Conservation (phyloP, 495 filamentous ascomycete species). For the Aspergillus panamensis region DNA sequence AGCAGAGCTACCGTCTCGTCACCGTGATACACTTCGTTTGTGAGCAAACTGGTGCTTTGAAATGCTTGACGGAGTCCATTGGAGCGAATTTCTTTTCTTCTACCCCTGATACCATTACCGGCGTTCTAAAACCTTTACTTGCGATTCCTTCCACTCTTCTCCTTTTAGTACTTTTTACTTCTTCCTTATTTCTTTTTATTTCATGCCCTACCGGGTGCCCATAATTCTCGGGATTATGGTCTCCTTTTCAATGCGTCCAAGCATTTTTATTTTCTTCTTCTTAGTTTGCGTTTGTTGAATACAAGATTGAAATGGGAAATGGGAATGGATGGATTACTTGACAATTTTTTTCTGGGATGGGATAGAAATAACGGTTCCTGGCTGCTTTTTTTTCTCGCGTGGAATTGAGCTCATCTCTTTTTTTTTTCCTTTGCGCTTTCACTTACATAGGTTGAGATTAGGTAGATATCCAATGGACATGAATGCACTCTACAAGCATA, state of each 20-base stretch:
- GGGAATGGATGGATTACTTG: conserved; percentile 12
- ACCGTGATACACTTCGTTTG: conserved; percentile 8
- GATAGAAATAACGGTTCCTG: conserved; percentile 14
- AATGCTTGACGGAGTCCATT: conserved; percentile 1
- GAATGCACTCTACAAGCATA: not conserved
- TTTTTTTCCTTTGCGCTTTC: not conserved
- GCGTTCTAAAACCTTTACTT: conserved; percentile 5
- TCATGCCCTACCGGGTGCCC: not conserved
- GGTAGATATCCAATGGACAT: conserved; percentile 19
- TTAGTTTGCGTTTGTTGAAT: conserved; percentile 16
- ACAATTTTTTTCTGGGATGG: conserved; percentile 12
- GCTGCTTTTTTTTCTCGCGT: conserved; percentile 11
- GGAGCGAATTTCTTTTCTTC: not conserved
- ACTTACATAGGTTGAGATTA: conserved; percentile 8
- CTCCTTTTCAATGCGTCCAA: conserved; percentile 15
- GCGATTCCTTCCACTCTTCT: not conserved
- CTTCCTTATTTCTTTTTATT: conserved; percentile 5
- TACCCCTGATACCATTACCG: conserved; percentile 11
- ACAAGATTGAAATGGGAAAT: conserved; percentile 15
- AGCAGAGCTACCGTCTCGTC: conserved; percentile 14
- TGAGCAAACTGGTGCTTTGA: not conserved
- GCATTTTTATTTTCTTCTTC: conserved; percentile 15
- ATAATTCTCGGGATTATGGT: conserved; percentile 5
- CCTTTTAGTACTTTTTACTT: conserved; percentile 4
- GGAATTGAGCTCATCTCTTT: too few species aligned